phyloP scores from a whole-genome alignment of 371 early-diverging fungal species.

The Funneliformis caledonium region DNA sequence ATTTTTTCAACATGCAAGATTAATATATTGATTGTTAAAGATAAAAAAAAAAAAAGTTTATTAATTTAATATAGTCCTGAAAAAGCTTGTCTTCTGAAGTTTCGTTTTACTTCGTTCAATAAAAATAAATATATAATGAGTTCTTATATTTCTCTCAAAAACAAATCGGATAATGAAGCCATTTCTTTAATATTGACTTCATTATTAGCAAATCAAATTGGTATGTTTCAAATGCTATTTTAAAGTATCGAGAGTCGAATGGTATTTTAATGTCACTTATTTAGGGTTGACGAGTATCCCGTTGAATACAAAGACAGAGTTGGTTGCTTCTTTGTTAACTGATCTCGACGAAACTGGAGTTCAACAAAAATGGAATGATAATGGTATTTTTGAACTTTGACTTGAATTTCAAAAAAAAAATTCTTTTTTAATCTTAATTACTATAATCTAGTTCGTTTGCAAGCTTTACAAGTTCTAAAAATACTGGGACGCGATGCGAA shows the following conservation, averaged over 20 bases:
- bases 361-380: conserved; percentile 30
- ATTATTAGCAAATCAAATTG: conserved; percentile 14
- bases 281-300: conserved; percentile 8
- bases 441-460: conserved; percentile 15
- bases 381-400: conserved; percentile 5
- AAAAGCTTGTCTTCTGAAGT: too few species aligned
- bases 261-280: neutral
- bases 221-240: neutral
- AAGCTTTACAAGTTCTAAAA: conserved; percentile 38
- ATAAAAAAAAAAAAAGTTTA: too few species aligned
- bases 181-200: conserved; percentile 10
- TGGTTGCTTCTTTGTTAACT: conserved; percentile 15
- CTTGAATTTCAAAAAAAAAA: neutral
- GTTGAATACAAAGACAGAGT: neutral
- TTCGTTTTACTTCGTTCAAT: too few species aligned
- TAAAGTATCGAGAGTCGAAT: neutral
- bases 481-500: conserved; percentile 26
- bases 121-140: conserved; percentile 5
- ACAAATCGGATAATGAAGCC: conserved; percentile 23
- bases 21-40: too few species aligned
- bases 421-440: neutral
- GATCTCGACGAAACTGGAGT: conserved; percentile 35
- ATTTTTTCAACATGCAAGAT: too few species aligned
- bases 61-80: too few species aligned
- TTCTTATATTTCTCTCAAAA: conserved; percentile 15